These are phyloP conservation scores for Dactylellina haptotyla DNA, from an alignment of 2,329 filamentous ascomycete species.

Conservation along the genomic window DNA sequence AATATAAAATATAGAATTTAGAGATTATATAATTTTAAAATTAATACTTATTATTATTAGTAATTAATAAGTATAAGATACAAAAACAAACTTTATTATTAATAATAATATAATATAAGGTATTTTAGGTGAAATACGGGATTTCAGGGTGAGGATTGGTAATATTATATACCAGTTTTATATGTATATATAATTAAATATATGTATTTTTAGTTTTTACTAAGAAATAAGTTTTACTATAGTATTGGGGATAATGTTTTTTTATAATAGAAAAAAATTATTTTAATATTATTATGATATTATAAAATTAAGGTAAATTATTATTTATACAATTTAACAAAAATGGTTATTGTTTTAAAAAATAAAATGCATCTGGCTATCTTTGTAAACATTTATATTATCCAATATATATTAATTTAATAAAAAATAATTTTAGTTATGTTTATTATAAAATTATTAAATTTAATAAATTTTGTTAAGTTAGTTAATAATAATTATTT, in stretches of 20 bases:
- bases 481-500: background rate
- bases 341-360: background rate
- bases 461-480: background rate
- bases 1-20: background rate
- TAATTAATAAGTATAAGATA: background rate
- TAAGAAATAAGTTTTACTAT: too few species aligned
- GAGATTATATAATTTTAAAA: background rate
- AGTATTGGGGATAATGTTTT: too few species aligned
- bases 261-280: too few species aligned
- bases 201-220: too few species aligned
- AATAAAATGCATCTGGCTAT: too few species aligned
- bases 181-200: too few species aligned
- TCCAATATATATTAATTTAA: background rate
- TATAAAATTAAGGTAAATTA: too few species aligned
- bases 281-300: too few species aligned
- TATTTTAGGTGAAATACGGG: background rate
- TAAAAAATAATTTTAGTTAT: background rate
- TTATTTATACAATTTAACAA: too few species aligned
- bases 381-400: background rate
- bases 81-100: background rate
- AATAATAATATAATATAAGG: background rate
- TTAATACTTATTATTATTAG: background rate
- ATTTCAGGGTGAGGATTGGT: background rate
- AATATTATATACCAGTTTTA: background rate
- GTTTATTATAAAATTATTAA: background rate